phyloP scores from a whole-genome alignment of 805 yeast genomes.

The Zygosaccharomyces kombuchaensis region DNA sequence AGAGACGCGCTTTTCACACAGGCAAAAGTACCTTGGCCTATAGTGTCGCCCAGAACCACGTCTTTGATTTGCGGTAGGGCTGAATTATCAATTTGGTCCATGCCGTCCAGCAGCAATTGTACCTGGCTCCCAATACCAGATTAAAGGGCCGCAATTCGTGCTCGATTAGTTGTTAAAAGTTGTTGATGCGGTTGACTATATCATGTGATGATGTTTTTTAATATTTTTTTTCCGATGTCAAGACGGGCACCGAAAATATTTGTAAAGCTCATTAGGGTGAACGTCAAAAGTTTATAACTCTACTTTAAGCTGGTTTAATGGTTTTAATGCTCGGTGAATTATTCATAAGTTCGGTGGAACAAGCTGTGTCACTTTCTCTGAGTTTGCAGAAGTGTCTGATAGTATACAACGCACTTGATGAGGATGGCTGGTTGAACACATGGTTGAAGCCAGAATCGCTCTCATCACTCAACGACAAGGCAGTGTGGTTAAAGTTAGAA shows the following conservation, averaged over 20 bases:
- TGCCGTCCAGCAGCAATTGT: slow-evolving; percentile 1
- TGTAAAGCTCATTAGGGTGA: neutral
- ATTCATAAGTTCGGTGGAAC: slow-evolving; percentile 29
- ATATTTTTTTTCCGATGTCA: neutral
- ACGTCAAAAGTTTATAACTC: neutral
- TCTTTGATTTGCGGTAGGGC: slow-evolving; percentile 46
- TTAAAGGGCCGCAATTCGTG: neutral
- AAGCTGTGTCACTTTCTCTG: slow-evolving; percentile 41
- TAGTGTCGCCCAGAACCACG: slow-evolving; percentile 45
- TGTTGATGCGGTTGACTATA: neutral
- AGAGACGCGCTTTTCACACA: slow-evolving; percentile 50
- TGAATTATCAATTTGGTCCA: neutral
- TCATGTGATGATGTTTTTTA: slow-evolving; percentile 2
- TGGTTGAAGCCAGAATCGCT: slow-evolving; percentile 24
- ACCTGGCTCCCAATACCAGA: neutral
- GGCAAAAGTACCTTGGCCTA: slow-evolving; percentile 69
- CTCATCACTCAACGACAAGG: slow-evolving; percentile 17
- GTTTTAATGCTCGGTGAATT: slow-evolving; percentile 11
- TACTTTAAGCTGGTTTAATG: neutral
- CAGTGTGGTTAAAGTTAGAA: slow-evolving; percentile 40
- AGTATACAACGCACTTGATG: slow-evolving; percentile 35
- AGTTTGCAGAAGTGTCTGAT: slow-evolving; percentile 37
- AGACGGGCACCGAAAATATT: neutral
- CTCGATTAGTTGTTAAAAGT: neutral
- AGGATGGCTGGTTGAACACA: slow-evolving; percentile 28